Evolutionary conservation across 352 stramenopile species (phyloP), one percentile per base, ranked within the genome.

Genomic region (Pythium monospermum): DNA sequence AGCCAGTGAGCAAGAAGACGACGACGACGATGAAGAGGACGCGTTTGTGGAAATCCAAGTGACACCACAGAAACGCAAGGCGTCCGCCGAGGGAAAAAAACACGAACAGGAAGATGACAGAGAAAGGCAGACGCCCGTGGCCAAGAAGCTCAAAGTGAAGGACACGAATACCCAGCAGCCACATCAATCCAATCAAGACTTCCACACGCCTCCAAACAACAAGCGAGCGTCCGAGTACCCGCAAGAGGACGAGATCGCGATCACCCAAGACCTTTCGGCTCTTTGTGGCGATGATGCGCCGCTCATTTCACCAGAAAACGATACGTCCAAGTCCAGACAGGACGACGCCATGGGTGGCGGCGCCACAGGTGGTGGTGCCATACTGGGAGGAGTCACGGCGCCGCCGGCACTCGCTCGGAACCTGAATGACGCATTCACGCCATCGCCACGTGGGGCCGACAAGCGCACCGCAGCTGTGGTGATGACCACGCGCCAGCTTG

Each of bases 401-500:
- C 16, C 4, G 18, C 47, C 1, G 27, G 13, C 36, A 19, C 39
- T 52, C 10, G 25, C 49, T 15, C 38, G 57, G 45, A 65, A 56
- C 49, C 36, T 66, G 0, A 44, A 49, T 11, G 26, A 51, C 18
- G 50, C 25, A 32, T 66, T 90, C 50, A 90, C 79, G n/a, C 79
- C 79, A n/a, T 87, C 79, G 25, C 74, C 79, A 11, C n/a, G n/a
- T n/a, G 35, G 46, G 7, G 48, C 57, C 15, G 22, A 42, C 5
- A 76, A 76, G 50, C 0, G 19, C 26, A 44, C 6, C 10, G 60
- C 43, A 26, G n/a, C 44, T n/a, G n/a, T 23, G 2, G n/a, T 23
- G 2, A 26, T 44, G 25, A 61, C 41, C 15, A 32, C 58, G 0
- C 56, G 33, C 15, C 32, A 61, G 30, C 43, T 65, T 3, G 62